Base-by-base conservation (phyloP, 2,329 filamentous ascomycete genomes). In the Xylaria sp. region DNA sequence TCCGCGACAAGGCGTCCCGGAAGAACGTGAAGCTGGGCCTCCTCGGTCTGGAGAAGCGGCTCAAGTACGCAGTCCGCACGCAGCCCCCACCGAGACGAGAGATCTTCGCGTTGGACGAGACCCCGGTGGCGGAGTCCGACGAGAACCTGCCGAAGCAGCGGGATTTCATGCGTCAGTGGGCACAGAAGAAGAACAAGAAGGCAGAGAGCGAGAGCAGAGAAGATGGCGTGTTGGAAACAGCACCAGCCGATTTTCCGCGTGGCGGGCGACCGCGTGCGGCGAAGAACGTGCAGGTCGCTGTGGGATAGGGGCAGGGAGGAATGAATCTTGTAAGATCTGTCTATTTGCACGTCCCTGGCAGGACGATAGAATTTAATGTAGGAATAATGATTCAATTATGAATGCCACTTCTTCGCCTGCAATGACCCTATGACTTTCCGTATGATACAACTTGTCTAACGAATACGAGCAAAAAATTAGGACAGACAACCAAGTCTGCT, bases 1-100 rank as follows among this genome's bases (percentile, higher is more conserved):
- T 97, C 73, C 86, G 90, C 65, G 92, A 94, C 73, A 92, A 92
- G 45, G 90, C 92, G 50, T 83, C 96, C 17, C 86, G 92, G 33
- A 91, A 92, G 33, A 89, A 96, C 74, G 89, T 92, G 13, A 97
- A 97, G 79, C 89, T 89, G 61, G 84, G 86, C 11, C 83, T 97
- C 44, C 91, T 96, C 73, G 85, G 89, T 64, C 81, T 97, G n/a
- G 86, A 90, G 65, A 89, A 92, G 73, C 87, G 94, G 62, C 82
- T 97, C 15, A 80, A 89, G 53, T 89, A 91, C 75, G 86, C 87
- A 2, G 89, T 95, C 54, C 85, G 93, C 55, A 92, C 91, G 11
- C 86, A 85, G 71, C 84, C 82, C 51, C 84, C 81, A 56, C 82
- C 82, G 11, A 87, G 85, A 73, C 82, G 81, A 65, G 85, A 81